Base-by-base conservation (phyloP, 306 rosid species). In the Sicyos baderoa region DNA sequence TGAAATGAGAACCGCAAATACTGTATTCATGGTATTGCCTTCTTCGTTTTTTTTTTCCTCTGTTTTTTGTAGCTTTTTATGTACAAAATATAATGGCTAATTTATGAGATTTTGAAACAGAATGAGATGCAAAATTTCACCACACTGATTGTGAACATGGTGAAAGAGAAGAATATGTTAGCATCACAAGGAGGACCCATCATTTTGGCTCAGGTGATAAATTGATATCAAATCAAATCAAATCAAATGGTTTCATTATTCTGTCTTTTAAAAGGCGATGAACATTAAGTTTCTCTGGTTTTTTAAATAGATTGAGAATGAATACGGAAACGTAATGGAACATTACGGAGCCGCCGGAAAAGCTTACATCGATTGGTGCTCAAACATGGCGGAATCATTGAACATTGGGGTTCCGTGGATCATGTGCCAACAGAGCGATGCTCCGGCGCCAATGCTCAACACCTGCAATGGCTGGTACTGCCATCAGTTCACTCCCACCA, bases 381-480 rank as follows among this genome's bases (percentile, higher is more conserved):
- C 91, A 0, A 65, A 52, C 10, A 78, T 86, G 80, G 91, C 88
- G 0, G 80, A 84, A 0, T 78, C 91, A 0, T 74, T 69, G 0
- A 1, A 84, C 18, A 18, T 82, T 16, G 88, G 86, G 4, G 84
- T 86, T 52, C 91, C 91, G 50, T 86, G 91, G 91, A 80, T 83
- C 21, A 86, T 86, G 90, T 86, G 88, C 56, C 88, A 86, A 7
- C 73, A 86, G 16, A 2, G 1, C 0, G 82, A 84, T 49, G 88
- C 91, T 22, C 88, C 91, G 5, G 61, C 76, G 13, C 82, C 91
- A 9, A 86, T 80, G 88, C 82, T 86, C 35, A 83, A 81, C 40
- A 81, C 90, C 37, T 86, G 87, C 74, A 86, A 86, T 52, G 90
- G 90, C n/a, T 86, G 76, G 72, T 86, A 86, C 42, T 86, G 90